Evolutionary conservation across 495 filamentous ascomycete species (phyloP).

Genomic region (Penicillium robsamsonii): DNA sequence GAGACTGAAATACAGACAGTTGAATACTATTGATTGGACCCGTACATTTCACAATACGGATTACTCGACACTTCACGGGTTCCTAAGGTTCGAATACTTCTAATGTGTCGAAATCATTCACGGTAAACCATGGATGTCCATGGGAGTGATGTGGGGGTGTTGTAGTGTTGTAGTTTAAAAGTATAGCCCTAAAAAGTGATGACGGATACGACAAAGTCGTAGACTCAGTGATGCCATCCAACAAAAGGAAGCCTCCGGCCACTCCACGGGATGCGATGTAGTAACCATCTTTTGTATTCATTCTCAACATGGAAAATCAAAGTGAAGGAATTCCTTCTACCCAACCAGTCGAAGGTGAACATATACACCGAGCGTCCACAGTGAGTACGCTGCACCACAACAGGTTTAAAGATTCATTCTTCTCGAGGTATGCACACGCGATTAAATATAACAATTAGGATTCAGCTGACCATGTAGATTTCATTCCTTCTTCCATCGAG

Average conservation of each 20-base stretch:
- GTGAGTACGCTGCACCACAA: slow-evolving; percentile 25
- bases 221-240: slow-evolving; percentile 3
- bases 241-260: background rate
- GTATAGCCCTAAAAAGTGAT: background rate
- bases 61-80: too few relatives aligned
- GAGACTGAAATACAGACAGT: too few relatives aligned
- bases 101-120: background rate
- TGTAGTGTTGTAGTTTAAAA: background rate
- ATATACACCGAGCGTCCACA: slow-evolving; percentile 8
- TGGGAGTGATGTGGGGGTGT: background rate
- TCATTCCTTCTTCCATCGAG: slow-evolving; percentile 24
- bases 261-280: background rate
- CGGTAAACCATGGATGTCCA: too few relatives aligned
- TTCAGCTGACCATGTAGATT: slow-evolving; percentile 9
- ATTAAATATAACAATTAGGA: background rate
- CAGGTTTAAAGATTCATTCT: slow-evolving; percentile 25
- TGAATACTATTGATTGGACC: too few relatives aligned
- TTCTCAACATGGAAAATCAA: background rate
- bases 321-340: background rate
- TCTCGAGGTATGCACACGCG: slow-evolving; percentile 12
- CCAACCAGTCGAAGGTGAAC: background rate
- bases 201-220: slow-evolving; percentile 11
- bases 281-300: background rate
- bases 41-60: too few relatives aligned
- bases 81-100: background rate